phyloP scores from a whole-genome alignment of 164 flowering plant species.

The Tinospora cordifolia region DNA sequence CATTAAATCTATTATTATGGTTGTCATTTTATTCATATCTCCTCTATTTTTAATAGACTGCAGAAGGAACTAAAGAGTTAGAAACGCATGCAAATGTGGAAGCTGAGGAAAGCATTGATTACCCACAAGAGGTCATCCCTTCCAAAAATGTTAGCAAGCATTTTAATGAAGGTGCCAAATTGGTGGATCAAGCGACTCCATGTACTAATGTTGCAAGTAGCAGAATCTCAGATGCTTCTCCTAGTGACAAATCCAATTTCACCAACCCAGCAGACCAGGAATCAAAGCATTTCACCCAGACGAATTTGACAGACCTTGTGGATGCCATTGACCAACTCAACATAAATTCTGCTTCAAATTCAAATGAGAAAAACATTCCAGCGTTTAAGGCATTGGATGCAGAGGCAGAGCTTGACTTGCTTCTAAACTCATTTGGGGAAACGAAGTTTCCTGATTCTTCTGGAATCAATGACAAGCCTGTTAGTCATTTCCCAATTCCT shows the following conservation, averaged over 20 bases:
- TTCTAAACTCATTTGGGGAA: constrained; percentile 53
- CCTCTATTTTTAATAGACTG: constrained; percentile 12
- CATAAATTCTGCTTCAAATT: constrained; percentile 8
- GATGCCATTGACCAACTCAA: constrained; percentile 11
- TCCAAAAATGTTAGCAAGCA: constrained; percentile 1
- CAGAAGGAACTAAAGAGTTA: constrained; percentile 16
- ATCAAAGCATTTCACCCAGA: not conserved
- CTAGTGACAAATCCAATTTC: constrained; percentile 1
- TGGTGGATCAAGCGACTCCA: constrained; percentile 4
- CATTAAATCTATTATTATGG: not conserved
- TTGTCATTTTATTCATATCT: not conserved
- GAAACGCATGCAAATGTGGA: constrained; percentile 14
- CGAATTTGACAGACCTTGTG: constrained; percentile 10
- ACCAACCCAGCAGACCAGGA: constrained; percentile 12
- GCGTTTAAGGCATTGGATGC: constrained; percentile 42
- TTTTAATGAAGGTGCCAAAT: not conserved
- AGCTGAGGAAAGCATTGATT: constrained; percentile 2
- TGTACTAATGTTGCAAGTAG: not conserved
- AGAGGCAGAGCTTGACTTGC: constrained; percentile 72
- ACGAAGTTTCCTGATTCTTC: constrained; percentile 25
- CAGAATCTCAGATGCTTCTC: not conserved
- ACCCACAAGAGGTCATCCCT: not conserved
- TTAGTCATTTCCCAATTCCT: not conserved
- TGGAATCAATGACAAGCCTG: constrained; percentile 9
- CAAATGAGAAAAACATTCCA: constrained; percentile 14